Evolutionary conservation across 345 rosid species (phyloP).

Genomic region (Eutrema heterophyllum): DNA sequence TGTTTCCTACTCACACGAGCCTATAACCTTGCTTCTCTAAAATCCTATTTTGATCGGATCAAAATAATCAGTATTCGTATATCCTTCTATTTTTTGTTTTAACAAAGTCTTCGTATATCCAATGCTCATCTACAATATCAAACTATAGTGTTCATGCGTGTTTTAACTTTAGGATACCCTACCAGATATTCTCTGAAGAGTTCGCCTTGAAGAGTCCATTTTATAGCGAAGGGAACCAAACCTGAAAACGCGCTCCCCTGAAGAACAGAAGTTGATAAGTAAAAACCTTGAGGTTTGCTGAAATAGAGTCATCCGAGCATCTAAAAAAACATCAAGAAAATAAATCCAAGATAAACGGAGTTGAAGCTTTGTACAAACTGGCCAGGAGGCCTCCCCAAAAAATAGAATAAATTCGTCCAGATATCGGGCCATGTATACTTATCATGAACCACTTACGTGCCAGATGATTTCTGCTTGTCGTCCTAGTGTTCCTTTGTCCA

Average conservation of each 20-base stretch:
- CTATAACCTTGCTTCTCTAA: neutral
- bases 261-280: slow-evolving; percentile 11
- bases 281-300: neutral
- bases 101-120: neutral
- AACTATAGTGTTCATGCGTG: neutral
- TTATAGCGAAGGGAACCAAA: slow-evolving; percentile 76
- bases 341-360: slow-evolving; percentile 10
- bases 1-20: neutral
- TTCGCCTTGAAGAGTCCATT: slow-evolving; percentile 89
- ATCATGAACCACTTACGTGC: slow-evolving; percentile 41
- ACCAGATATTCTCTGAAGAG: slow-evolving; percentile 89
- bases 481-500: slow-evolving; percentile 29
- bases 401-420: neutral
- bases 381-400: slow-evolving; percentile 10
- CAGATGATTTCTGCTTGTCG: slow-evolving; percentile 40
- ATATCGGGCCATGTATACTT: slow-evolving; percentile 23
- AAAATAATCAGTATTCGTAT: neutral
- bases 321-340: neutral
- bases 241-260: slow-evolving; percentile 82
- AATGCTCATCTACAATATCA: slow-evolving; percentile 2
- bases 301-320: slow-evolving; percentile 9
- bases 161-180: slow-evolving; percentile 8
- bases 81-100: neutral
- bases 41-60: neutral
- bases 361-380: slow-evolving; percentile 20